Evolutionary conservation across 164 flowering plant genomes (phyloP).

Genomic region (Aristolochia fimbriata): DNA sequence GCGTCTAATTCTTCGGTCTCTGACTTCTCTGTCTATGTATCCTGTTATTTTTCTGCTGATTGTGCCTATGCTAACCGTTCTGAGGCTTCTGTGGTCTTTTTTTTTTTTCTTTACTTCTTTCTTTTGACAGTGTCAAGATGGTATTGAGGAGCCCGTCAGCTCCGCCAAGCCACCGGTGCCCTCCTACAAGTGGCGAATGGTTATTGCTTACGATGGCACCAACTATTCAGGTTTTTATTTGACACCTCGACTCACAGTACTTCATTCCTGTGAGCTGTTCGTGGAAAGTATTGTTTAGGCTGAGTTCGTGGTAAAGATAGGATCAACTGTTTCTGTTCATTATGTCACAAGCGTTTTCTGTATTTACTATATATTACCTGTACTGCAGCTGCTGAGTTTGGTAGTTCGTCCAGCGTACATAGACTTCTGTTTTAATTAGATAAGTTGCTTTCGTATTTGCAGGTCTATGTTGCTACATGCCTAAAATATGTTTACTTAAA

Average conservation of each 20-base stretch:
- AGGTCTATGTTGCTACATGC: no score
- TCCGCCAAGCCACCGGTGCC: conserved; percentile 11
- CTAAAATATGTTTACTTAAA: no score
- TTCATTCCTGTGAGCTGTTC: background rate
- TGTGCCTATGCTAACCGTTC: no score
- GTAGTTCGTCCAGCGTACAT: no score
- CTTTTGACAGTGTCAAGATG: conserved; percentile 10
- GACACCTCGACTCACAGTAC: background rate
- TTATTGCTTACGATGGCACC: conserved; percentile 81
- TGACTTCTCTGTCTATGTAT: no score
- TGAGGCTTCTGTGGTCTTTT: background rate
- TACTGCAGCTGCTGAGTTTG: no score
- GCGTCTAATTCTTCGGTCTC: no score
- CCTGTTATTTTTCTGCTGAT: no score
- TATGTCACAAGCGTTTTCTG: background rate
- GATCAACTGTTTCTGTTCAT: background rate
- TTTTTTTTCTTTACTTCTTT: background rate
- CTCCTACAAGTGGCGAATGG: conserved; percentile 65
- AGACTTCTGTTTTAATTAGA: no score
- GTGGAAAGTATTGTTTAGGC: background rate
- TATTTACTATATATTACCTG: no score
- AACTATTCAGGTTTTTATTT: conserved; percentile 42
- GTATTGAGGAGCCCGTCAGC: conserved; percentile 9
- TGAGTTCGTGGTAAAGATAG: background rate
- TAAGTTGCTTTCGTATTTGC: no score